Evolutionary conservation across 1,139 yeast species (phyloP).

Genomic region (Wickerhamomyces sp.): DNA sequence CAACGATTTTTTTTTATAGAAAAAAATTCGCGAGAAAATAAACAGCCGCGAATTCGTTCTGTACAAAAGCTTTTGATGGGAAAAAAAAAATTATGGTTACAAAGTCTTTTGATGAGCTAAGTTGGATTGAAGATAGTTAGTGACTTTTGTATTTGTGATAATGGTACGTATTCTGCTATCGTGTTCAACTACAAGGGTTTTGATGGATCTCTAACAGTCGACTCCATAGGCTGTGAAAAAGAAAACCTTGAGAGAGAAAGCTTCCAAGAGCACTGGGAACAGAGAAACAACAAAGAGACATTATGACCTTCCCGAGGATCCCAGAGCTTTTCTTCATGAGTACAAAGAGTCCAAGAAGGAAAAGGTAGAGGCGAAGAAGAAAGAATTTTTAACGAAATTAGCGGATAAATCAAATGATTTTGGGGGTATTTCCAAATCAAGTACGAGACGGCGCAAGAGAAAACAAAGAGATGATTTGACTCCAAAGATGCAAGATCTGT

Average conservation of each 20-base stretch:
- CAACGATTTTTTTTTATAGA: too few species aligned
- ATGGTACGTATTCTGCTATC: slow-evolving; percentile 5
- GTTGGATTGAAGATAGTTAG: too few species aligned
- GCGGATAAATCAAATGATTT: slow-evolving; percentile 31
- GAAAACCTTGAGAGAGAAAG: slow-evolving; percentile 42
- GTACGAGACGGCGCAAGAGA: slow-evolving; percentile 60
- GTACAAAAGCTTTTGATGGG: too few species aligned
- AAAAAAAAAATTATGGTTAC: too few species aligned
- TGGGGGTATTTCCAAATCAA: slow-evolving; percentile 53
- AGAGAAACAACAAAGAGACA: slow-evolving; percentile 5
- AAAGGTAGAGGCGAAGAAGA: slow-evolving; percentile 36
- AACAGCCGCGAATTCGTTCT: too few species aligned
- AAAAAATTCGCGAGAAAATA: too few species aligned
- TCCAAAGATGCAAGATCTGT: slow-evolving; percentile 62
- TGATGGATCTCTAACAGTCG: too few species aligned
- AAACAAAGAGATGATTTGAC: slow-evolving; percentile 56
- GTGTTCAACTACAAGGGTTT: not conserved
- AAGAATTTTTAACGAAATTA: slow-evolving; percentile 27
- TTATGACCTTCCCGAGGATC: slow-evolving; percentile 25
- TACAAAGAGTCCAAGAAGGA: slow-evolving; percentile 51
- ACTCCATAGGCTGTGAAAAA: slow-evolving; percentile 39
- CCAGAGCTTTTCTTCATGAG: slow-evolving; percentile 51
- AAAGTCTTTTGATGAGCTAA: too few species aligned
- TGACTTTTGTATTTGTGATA: too few species aligned
- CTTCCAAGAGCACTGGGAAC: slow-evolving; percentile 11